These are phyloP conservation scores for Claviceps cyperi DNA, from an alignment of 2,329 filamentous ascomycete genomes.

Conservation along the genomic window DNA sequence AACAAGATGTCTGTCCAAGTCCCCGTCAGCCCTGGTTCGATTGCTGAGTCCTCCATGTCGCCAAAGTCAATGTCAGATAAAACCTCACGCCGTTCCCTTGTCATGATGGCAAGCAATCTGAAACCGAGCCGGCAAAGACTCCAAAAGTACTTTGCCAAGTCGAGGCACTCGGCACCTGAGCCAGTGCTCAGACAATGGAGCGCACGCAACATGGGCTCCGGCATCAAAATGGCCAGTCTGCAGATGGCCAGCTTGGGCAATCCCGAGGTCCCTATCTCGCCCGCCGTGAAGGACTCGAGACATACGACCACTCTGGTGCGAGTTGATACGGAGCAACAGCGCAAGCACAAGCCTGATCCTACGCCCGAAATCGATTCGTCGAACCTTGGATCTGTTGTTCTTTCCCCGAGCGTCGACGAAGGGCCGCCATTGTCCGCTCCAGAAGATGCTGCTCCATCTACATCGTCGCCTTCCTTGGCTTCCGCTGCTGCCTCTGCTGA, in stretches of 20 bases:
- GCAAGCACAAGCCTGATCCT: not conserved
- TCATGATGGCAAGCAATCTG: constrained; percentile 9
- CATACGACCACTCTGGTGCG: not conserved
- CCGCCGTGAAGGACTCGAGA: not conserved
- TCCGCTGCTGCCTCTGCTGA: not conserved
- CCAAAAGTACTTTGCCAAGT: constrained; percentile 16
- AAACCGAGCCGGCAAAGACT: constrained; percentile 17
- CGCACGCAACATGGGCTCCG: constrained; percentile 8
- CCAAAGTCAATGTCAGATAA: not conserved
- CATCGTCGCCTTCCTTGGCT: not conserved
- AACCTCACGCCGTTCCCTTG: constrained; percentile 5
- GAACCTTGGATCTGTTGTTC: not conserved
- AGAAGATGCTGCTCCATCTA: not conserved
- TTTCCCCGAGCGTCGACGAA: not conserved
- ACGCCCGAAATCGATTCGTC: not conserved
- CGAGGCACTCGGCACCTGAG: constrained; percentile 13
- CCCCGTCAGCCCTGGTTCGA: not conserved
- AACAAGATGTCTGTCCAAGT: not conserved
- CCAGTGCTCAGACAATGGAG: constrained; percentile 15
- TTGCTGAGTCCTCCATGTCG: not conserved
- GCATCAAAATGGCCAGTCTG: constrained; percentile 3
- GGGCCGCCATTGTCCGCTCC: not conserved
- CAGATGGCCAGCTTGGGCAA: constrained; percentile 5
- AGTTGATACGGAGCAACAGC: not conserved
- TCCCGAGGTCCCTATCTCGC: constrained; percentile 2